These are phyloP conservation scores for Eimeria acervulina DNA, from an alignment of 169 alveolate species.

Conservation along the genomic window DNA sequence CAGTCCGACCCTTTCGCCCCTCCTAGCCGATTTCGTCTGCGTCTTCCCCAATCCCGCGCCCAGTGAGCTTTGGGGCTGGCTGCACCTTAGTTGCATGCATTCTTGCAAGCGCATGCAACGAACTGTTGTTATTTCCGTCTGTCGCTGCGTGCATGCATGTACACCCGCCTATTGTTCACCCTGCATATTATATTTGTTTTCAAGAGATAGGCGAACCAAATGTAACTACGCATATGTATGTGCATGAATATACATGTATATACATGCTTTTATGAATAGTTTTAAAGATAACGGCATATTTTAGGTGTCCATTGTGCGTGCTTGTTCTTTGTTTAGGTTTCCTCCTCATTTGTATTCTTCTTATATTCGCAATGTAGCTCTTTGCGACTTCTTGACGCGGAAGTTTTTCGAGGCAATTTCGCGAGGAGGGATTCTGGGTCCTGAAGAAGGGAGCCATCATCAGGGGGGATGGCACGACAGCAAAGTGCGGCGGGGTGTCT, in stretches of 20 bases:
- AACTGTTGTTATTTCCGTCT: neutral
- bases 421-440: conserved; percentile 52
- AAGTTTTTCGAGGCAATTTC: conserved; percentile 57
- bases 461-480: conserved; percentile 81
- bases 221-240: conserved; percentile 53
- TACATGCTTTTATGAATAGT: neutral
- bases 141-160: conserved; percentile 60
- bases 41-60: conserved; percentile 84
- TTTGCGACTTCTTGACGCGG: conserved; percentile 84
- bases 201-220: too few species aligned
- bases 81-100: neutral
- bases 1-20: conserved; percentile 91
- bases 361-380: conserved; percentile 85
- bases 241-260: neutral
- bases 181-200: too few species aligned
- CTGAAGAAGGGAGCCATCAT: conserved; percentile 45
- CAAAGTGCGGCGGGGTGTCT: conserved; percentile 57
- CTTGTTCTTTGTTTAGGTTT: conserved; percentile 58
- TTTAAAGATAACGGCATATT: neutral
- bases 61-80: conserved; percentile 74
- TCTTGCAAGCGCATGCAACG: neutral
- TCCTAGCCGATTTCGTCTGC: conserved; percentile 87
- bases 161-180: conserved; percentile 80
- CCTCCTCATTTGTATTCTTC: conserved; percentile 81
- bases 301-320: neutral